Evolutionary conservation across 148 eudicot genomes (phyloP).

Genomic region (Nyssa sinensis): DNA sequence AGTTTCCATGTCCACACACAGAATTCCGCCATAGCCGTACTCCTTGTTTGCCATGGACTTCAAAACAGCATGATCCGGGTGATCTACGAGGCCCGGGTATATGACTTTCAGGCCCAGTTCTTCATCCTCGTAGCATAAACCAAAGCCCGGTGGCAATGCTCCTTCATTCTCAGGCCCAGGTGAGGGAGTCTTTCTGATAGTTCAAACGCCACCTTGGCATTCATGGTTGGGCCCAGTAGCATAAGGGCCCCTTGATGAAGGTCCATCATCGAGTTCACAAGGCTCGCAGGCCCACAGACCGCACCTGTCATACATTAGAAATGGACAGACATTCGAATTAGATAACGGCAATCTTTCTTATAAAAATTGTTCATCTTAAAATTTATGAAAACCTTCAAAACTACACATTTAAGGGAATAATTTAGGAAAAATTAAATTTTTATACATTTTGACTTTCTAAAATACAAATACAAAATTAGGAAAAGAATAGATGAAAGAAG

Average conservation of each 20-base stretch:
- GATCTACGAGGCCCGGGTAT: conserved; percentile 87
- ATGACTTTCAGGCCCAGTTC: conserved; percentile 77
- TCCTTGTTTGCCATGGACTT: conserved; percentile 56
- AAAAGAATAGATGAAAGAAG: no score
- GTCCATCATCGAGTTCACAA: conserved; percentile 95
- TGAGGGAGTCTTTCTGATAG: conserved; percentile 86
- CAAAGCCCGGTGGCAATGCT: conserved; percentile 75
- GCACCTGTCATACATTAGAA: no score
- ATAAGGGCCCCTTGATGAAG: conserved; percentile 82
- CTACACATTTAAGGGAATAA: no score
- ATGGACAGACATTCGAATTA: no score
- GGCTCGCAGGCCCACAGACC: conserved; percentile 80
- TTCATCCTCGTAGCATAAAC: conserved; percentile 71
- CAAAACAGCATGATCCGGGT: conserved; percentile 67
- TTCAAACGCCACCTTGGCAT: conserved; percentile 91
- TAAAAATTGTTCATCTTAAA: no score
- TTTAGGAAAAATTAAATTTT: no score
- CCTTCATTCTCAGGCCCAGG: conserved; percentile 80
- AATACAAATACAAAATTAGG: no score
- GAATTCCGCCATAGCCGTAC: conserved; percentile 86
- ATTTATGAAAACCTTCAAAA: no score
- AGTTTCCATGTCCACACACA: conserved; percentile 84
- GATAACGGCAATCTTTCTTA: no score
- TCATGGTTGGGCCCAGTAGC: conserved; percentile 97
- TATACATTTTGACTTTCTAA: no score